Evolutionary conservation across 1,139 yeast species (phyloP).

Genomic region (Yamadazyma songkhlaensis): DNA sequence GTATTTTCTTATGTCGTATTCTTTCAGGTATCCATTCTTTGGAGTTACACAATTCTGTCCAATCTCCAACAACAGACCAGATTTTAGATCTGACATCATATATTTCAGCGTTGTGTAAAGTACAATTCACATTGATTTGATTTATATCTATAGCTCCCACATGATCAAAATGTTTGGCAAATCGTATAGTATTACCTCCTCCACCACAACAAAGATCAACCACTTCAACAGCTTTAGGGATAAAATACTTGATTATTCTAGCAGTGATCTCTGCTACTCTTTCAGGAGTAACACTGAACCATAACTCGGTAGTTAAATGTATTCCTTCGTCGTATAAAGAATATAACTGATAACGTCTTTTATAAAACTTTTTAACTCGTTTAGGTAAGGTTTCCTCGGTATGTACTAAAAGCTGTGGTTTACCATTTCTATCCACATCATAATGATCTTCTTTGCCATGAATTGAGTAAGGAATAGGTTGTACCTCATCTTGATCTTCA

Average conservation of each 20-base stretch:
- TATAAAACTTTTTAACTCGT: constrained; percentile 55
- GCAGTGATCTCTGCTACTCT: constrained; percentile 64
- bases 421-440: constrained; percentile 3
- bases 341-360: constrained; percentile 57
- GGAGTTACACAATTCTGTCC: constrained; percentile 40
- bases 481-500: neutral
- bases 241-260: constrained; percentile 37
- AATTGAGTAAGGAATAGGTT: neutral
- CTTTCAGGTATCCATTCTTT: constrained; percentile 30
- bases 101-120: constrained; percentile 67
- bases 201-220: constrained; percentile 92
- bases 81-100: constrained; percentile 58
- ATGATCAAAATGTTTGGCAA: constrained; percentile 56
- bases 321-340: constrained; percentile 67
- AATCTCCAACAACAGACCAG: constrained; percentile 52
- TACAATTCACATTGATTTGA: constrained; percentile 59
- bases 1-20: constrained; percentile 15
- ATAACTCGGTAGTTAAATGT: constrained; percentile 68
- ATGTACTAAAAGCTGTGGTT: constrained; percentile 26
- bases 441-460: neutral
- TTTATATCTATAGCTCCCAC: constrained; percentile 72
- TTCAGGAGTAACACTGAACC: constrained; percentile 95
- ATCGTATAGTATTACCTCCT: constrained; percentile 89
- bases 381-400: constrained; percentile 38
- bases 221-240: constrained; percentile 42